Base-by-base conservation (phyloP, 2,329 filamentous ascomycete species). In the Setomelanomma holmii region DNA sequence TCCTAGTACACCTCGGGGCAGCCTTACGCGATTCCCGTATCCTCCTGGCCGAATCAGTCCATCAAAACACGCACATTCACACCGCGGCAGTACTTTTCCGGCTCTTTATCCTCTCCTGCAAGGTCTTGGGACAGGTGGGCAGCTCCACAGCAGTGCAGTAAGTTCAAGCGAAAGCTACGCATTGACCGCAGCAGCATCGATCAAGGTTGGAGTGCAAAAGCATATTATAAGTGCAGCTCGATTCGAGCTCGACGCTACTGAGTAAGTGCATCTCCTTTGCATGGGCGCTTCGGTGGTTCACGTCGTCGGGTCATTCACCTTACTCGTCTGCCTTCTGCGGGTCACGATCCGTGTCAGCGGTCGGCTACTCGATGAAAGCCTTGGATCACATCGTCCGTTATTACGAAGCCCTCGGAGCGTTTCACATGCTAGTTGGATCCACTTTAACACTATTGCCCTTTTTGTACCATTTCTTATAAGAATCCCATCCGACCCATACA, bases 21-120 rank as follows among this genome's bases (percentile, higher is more conserved):
- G 50, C 55, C 56, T 54, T 54, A 46, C 62, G 54, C 63, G 45
- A 58, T 48, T 62, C 46, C 56, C 59, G 53, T 63, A 58, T 73
- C 72, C 71, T 69, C 69, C 64, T 71, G 70, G 60, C 72, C 72
- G 71, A 70, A 51, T 64, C 60, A 57, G 60, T 66, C 58, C 63
- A 57, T 54, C 58, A 56, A 44, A 43, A 57, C 47, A 42, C 20
- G 39, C 53, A 40, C 47, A 50, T 48, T 51, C 46, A 41, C 50
- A 33, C 54, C 41, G 61, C 65, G 61, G 61, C 56, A 60, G 55
- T 64, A 51, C 55, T 68, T 67, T 69, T 66, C 67, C 69, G 62
- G 60, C 42, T 45, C 40, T 56, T 58, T 50, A 63, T 52, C 58
- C 65, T 59, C 55, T 62, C 54, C 21, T 51, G 30, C 35, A 40